Evolutionary conservation across 495 filamentous ascomycete species (phyloP).

Genomic region (Endocarpon pusillum): DNA sequence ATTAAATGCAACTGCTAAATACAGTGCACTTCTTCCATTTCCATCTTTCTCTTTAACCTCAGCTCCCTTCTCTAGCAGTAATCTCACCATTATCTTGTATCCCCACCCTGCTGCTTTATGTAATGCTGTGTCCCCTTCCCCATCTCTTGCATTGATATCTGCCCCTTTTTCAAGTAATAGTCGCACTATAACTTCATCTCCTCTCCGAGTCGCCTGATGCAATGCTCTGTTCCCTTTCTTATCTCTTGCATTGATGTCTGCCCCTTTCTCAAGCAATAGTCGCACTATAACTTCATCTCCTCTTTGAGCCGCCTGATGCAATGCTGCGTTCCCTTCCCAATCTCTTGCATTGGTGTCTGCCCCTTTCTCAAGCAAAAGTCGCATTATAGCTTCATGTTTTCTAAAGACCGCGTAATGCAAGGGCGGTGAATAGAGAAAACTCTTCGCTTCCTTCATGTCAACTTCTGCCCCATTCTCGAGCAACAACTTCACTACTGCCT

Average conservation of each 20-base stretch:
- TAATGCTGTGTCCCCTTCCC: conserved; percentile 3
- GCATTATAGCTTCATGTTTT: conserved; percentile 22
- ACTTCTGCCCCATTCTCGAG: conserved; percentile 4
- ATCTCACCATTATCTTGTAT: not conserved
- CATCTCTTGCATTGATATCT: not conserved
- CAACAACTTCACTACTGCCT: conserved; percentile 1
- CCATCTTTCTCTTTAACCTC: conserved; percentile 1
- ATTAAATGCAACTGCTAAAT: no score
- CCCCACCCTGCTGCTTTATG: conserved; percentile 1
- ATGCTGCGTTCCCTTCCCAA: no score
- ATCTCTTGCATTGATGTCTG: conserved; percentile 1
- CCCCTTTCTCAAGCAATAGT: conserved; percentile 4
- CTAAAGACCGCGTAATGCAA: no score
- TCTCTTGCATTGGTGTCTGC: conserved; percentile 13
- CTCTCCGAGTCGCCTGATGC: conserved; percentile 3
- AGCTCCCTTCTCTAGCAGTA: conserved; percentile 6
- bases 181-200: conserved; percentile 20
- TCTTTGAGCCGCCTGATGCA: no score
- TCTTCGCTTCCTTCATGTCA: conserved; percentile 2
- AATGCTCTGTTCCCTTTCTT: not conserved
- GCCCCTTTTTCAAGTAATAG: conserved; percentile 8
- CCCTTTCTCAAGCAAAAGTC: conserved; percentile 8
- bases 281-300: conserved; percentile 13
- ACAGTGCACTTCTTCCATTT: no score
- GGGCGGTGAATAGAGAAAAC: no score